These are phyloP conservation scores for Candida sp. DNA, from an alignment of 1,139 yeast genomes.

Conservation along the genomic window DNA sequence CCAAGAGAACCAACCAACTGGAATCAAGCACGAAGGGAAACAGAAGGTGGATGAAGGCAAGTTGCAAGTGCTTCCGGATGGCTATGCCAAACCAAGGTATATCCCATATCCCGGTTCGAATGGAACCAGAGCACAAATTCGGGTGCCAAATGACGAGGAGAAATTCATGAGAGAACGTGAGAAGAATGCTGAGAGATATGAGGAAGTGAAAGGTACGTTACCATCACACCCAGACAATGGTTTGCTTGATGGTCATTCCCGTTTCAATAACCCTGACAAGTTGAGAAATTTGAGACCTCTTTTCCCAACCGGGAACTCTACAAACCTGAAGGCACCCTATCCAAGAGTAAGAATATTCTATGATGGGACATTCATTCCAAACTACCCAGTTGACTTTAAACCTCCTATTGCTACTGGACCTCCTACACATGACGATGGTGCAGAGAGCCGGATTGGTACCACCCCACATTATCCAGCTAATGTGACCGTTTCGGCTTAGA, in stretches of 20 bases:
- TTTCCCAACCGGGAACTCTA: not conserved
- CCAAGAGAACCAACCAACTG: not conserved
- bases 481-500: not conserved
- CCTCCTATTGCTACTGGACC: conserved; percentile 5
- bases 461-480: not conserved
- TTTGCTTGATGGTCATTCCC: conserved; percentile 1
- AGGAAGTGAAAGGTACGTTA: not conserved
- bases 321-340: not conserved
- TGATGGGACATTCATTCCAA: conserved; percentile 5
- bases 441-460: not conserved
- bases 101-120: not conserved
- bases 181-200: not conserved
- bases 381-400: conserved; percentile 4
- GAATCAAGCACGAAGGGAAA: not conserved
- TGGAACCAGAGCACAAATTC: not conserved
- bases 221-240: not conserved
- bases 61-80: not conserved
- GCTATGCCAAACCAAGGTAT: not conserved
- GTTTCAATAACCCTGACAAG: conserved; percentile 2
- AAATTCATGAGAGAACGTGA: not conserved
- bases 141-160: not conserved
- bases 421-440: not conserved
- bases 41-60: not conserved
- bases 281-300: not conserved
- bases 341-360: conserved; percentile 2